phyloP scores from a whole-genome alignment of 2,329 filamentous ascomycete species.

The Pseudocercospora macadamiae region DNA sequence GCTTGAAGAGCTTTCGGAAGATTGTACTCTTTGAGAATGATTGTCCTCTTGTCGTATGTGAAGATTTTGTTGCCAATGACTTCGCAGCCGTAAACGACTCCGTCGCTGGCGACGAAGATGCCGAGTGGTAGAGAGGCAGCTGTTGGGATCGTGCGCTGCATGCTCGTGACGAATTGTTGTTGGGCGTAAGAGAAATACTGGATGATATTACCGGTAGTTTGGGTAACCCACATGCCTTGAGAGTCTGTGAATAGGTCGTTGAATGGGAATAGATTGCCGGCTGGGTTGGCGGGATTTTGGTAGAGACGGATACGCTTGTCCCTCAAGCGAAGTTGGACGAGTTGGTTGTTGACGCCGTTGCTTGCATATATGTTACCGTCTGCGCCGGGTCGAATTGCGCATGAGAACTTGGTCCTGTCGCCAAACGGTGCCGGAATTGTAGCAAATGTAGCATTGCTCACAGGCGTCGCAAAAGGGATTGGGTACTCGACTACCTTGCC shows the following conservation, averaged over 20 bases:
- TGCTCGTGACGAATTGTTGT: conserved; percentile 19
- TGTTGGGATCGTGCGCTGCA: conserved; percentile 20
- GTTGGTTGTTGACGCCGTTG: conserved; percentile 29
- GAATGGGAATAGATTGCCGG: conserved; percentile 27
- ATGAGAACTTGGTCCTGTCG: conserved; percentile 19
- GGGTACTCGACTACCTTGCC: conserved; percentile 19
- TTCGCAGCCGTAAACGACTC: conserved; percentile 22
- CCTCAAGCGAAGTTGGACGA: conserved; percentile 22
- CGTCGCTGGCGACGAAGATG: conserved; percentile 22
- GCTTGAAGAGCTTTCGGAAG: conserved; percentile 18
- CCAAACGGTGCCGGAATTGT: conserved; percentile 4
- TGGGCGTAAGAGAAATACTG: conserved; percentile 21
- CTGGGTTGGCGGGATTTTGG: conserved; percentile 21
- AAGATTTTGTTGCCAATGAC: conserved; percentile 25
- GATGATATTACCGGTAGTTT: conserved; percentile 26
- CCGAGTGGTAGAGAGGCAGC: conserved; percentile 21
- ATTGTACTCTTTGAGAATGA: conserved; percentile 13
- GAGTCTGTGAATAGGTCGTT: conserved; percentile 26
- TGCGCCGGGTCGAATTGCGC: conserved; percentile 21
- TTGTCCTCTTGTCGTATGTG: conserved; percentile 16
- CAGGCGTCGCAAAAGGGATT: conserved; percentile 20
- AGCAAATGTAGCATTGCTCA: conserved; percentile 6
- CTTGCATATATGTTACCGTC: conserved; percentile 29
- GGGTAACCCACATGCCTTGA: conserved; percentile 27
- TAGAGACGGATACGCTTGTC: conserved; percentile 20